Evolutionary conservation across 2,329 filamentous ascomycete species (phyloP).

Genomic region (Phialophora verrucosa): DNA sequence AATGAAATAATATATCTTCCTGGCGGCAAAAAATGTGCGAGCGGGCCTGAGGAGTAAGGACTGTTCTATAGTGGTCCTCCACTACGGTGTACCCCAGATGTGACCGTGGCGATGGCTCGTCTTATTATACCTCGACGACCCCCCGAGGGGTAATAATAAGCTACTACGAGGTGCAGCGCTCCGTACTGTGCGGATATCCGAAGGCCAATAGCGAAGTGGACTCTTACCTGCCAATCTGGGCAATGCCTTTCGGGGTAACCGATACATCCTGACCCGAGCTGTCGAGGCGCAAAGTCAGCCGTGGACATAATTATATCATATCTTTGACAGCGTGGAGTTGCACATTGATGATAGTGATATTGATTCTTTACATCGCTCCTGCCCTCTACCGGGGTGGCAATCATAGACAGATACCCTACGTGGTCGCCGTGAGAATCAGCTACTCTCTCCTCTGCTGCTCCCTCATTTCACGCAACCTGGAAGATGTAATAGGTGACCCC

Average conservation of each 20-base stretch:
- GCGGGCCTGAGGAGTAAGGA: too few relatives aligned
- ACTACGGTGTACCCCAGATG: too few relatives aligned
- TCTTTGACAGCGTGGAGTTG: not conserved
- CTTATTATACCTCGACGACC: not conserved
- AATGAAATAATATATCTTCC: too few relatives aligned
- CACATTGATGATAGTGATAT: not conserved
- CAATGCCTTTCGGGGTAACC: not conserved
- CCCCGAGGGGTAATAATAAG: not conserved
- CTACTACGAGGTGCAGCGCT: not conserved
- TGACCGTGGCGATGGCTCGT: not conserved
- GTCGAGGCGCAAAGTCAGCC: too few relatives aligned
- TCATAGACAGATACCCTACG: not conserved
- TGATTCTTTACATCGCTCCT: not conserved
- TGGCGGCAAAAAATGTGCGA: too few relatives aligned
- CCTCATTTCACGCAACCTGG: slow-evolving; percentile 38
- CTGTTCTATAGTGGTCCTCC: too few relatives aligned
- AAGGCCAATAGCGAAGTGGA: not conserved
- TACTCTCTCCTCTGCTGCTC: too few relatives aligned
- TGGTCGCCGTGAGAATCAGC: too few relatives aligned
- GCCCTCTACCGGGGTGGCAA: not conserved
- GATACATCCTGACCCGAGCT: not conserved
- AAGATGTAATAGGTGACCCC: slow-evolving; percentile 66
- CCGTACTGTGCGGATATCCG: not conserved
- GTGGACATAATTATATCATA: not conserved
- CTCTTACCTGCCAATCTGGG: not conserved